Conservation (phyloP, 108 stramenopile species). For the Cyclostephanos tholiformis region DNA sequence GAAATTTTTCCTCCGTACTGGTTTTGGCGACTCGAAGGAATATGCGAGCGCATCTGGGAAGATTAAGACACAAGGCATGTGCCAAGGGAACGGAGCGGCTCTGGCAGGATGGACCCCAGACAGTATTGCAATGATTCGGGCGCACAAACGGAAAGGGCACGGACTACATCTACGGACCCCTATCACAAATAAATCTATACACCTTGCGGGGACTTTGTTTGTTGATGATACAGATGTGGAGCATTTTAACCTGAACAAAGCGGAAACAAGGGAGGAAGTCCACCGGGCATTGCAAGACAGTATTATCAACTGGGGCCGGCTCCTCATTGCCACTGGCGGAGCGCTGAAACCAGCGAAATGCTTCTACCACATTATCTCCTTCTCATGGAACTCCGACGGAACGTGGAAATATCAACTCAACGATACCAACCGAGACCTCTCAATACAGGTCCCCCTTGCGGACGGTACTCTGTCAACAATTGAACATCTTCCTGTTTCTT, state of each 20-base stretch:
- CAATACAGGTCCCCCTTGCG: neutral
- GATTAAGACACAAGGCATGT: neutral
- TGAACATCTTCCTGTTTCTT: conserved; percentile 5
- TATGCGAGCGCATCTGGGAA: neutral
- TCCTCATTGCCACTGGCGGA: conserved; percentile 2
- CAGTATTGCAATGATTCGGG: neutral
- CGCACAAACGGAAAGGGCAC: neutral
- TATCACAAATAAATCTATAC: neutral
- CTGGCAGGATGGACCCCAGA: neutral
- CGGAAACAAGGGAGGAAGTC: neutral
- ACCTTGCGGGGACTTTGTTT: neutral
- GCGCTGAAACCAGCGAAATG: neutral
- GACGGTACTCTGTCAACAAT: neutral
- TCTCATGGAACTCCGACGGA: neutral
- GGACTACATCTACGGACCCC: neutral
- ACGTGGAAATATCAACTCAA: neutral
- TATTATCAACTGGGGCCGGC: neutral
- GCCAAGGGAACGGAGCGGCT: conserved; percentile 7
- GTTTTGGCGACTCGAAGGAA: neutral
- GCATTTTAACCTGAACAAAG: neutral
- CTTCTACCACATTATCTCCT: conserved; percentile 1
- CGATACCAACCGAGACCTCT: neutral
- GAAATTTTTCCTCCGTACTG: neutral
- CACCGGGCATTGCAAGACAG: conserved; percentile 1
- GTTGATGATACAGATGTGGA: conserved; percentile 4